Base-by-base conservation (phyloP, 2,329 filamentous ascomycete genomes). In the Drechslerella coelobrocha region DNA sequence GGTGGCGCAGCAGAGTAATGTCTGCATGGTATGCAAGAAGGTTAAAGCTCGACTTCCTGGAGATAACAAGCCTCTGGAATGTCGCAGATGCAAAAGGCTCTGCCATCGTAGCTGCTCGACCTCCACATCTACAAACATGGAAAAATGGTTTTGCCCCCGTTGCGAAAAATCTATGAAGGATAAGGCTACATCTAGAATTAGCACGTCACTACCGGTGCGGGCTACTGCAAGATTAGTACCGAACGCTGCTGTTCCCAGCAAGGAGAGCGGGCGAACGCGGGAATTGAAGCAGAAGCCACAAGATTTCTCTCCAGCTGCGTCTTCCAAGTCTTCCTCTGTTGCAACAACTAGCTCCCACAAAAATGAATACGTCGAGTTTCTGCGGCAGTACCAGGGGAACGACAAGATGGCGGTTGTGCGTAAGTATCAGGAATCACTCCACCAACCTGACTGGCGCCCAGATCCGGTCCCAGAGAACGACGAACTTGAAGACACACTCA, bases 31-130 rank as follows among this genome's bases (percentile, higher is more conserved):
- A 8, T 62, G 57, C 39, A 53, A 37, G 26, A 24, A 34, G 5
- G 57, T 29, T n/a, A 57, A 62, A 12, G 37, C 43, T 5, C 26
- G 21, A 21, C 12, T 69, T 3, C 27, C 57, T 3, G 65, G 51
- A n/a, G n/a, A n/a, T 1, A 57, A 57, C 21, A 39, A 52, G 2
- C 65, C 65, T 6, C 17, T 62, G 17, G 39, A 31, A 23, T 69
- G 65, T 19, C 17, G 21, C 17, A 26, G 47, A 34, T 69, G 65
- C 37, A 54, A 47, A 19, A 37, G 47, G 12, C 29, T 56, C 10
- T 69, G 52, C 51, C 65, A 69, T 57, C 52, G 53, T 7, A 56
- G 52, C 37, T 69, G 65, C 29, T 57, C 17, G 34, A 14, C 4
- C 34, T 39, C 34, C 34, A 39, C 2, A 9, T 17, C 26, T 27